phyloP scores from a whole-genome alignment of 2,329 filamentous ascomycete species.

The Colletotrichum phormii region DNA sequence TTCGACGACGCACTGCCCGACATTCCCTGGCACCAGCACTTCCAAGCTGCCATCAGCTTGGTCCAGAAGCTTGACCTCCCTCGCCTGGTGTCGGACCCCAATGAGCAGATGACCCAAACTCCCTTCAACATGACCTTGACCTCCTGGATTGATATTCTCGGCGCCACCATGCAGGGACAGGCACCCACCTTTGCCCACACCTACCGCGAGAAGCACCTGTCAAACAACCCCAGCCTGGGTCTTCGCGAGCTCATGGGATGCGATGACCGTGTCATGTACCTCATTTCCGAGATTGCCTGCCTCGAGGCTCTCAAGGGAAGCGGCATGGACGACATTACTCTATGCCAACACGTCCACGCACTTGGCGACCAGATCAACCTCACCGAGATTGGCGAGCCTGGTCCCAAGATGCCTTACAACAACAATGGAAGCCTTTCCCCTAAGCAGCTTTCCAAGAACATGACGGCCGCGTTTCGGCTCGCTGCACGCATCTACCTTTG shows the following conservation, averaged over 20 bases:
- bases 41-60: constrained; percentile 88
- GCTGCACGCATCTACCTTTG: constrained; percentile 97
- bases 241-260: constrained; percentile 96
- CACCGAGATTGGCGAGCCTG: constrained; percentile 75
- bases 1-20: constrained; percentile 87
- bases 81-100: constrained; percentile 70
- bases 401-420: constrained; percentile 71
- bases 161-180: constrained; percentile 88
- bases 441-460: constrained; percentile 86
- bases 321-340: constrained; percentile 85
- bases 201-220: constrained; percentile 95
- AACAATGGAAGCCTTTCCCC: constrained; percentile 81
- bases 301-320: constrained; percentile 88
- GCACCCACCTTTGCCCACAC: constrained; percentile 91
- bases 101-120: constrained; percentile 70
- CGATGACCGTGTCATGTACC: constrained; percentile 96
- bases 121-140: constrained; percentile 97
- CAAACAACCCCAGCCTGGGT: constrained; percentile 73
- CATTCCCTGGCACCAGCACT: constrained; percentile 97
- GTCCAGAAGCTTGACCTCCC: constrained; percentile 88
- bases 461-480: constrained; percentile 90
- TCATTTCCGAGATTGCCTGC: constrained; percentile 97
- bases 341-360: constrained; percentile 91
- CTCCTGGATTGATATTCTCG: constrained; percentile 97
- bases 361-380: constrained; percentile 87